These are phyloP conservation scores for Candida silvatica DNA, from an alignment of 805 yeast species.

Conservation along the genomic window DNA sequence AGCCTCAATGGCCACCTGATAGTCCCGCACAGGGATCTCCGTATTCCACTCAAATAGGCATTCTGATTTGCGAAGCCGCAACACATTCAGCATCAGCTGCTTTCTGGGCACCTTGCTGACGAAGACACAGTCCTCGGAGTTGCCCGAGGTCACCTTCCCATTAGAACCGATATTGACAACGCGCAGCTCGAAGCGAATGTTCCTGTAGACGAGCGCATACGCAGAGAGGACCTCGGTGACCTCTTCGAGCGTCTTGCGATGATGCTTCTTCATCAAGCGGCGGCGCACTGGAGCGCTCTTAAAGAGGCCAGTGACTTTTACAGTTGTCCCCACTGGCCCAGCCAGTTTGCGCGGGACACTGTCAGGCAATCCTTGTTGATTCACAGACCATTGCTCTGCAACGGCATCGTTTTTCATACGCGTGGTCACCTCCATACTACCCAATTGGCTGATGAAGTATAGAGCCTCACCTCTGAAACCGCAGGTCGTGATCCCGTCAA, in stretches of 20 bases:
- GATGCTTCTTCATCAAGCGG: constrained; percentile 20
- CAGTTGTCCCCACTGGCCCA: constrained; percentile 27
- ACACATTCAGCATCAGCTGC: constrained; percentile 8
- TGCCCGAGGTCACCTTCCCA: constrained; percentile 8
- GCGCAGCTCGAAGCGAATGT: constrained; percentile 24
- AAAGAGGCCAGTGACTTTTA: constrained; percentile 25
- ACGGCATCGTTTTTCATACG: constrained; percentile 21
- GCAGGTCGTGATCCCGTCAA: constrained; percentile 24
- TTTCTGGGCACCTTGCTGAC: constrained; percentile 6
- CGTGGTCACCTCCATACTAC: constrained; percentile 24
- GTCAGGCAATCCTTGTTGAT: constrained; percentile 18
- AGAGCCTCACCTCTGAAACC: constrained; percentile 49
- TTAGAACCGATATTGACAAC: constrained; percentile 11
- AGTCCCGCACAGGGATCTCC: background rate
- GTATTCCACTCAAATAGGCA: constrained; percentile 12
- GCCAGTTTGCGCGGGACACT: constrained; percentile 16
- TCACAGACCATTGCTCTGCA: constrained; percentile 29
- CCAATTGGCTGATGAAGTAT: constrained; percentile 26
- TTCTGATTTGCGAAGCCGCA: constrained; percentile 11
- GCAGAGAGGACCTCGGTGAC: constrained; percentile 18
- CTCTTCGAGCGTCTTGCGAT: constrained; percentile 16
- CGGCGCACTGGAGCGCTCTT: constrained; percentile 25
- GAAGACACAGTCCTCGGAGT: constrained; percentile 7
- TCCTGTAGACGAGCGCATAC: constrained; percentile 24
- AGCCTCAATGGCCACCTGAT: constrained; percentile 7